Evolutionary conservation across 2,329 filamentous ascomycete species (phyloP), one percentile per base, ranked within the genome.

Genomic region (Trichocomaceae sp.): DNA sequence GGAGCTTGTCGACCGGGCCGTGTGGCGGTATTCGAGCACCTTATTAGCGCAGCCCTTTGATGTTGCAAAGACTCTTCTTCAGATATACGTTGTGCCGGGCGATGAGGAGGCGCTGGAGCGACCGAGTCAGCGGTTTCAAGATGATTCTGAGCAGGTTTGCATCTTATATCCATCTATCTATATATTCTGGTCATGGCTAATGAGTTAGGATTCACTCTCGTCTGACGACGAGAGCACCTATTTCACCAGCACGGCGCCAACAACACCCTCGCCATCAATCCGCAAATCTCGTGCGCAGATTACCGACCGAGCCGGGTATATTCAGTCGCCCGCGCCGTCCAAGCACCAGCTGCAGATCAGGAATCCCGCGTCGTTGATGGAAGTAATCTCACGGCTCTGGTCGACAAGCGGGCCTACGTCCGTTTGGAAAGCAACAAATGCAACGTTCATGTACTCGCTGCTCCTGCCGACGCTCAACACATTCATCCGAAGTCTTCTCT

Each of bases 21-120:
- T 95, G 70, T 95, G 91, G 85, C 92, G 93, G 68, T 99, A 99
- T 74, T 87, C 86, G 13, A 90, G 86, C 56, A 85, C 96, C 22
- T 72, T 97, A 65, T 85, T 96, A 68, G 87, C 90, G 52, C 93
- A 99, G 73, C 93, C 93, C 13, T 97, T 99, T 70, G 93, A 97
- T 77, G 91, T 96, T 56, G 90, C 92, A 66, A 97, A 96, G 79
- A 93, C 86, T 13, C 83, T 97, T 54, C 75, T 99, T 63, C 93
- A 99, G 73, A 83, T 90, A 50, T 83, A 82, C 60, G 73, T 82
- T 51, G 76, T 76, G 37, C 69, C 71, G 9, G 71, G 66, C 52
- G 68, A 67, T 22, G 64, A 69, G 29, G 67, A 68, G 39, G 64
- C 63, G 50, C 63, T 63, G 53, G 66, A 60, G 55, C 64, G 59